Evolutionary conservation across 2,329 filamentous ascomycete genomes (phyloP).

Genomic region (Ceratocystis alfenasii): DNA sequence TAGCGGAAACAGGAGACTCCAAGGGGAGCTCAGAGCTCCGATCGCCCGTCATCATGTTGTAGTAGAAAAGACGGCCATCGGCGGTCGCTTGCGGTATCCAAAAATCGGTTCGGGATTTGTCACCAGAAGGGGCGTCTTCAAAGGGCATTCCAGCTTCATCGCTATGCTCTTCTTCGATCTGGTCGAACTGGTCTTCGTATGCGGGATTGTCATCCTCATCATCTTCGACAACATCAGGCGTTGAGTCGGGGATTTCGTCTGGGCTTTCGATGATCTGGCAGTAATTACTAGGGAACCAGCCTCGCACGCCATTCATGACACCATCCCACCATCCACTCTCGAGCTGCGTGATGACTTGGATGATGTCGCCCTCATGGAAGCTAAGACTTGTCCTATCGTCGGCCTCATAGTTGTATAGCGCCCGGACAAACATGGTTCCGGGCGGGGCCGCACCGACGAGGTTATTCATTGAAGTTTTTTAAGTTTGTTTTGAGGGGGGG

Average conservation of each 20-base stretch:
- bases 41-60: conserved; percentile 93
- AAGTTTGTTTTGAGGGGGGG: not conserved
- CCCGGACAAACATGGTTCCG: conserved; percentile 78
- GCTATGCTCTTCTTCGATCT: conserved; percentile 51
- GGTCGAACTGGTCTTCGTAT: conserved; percentile 55
- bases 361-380: conserved; percentile 93
- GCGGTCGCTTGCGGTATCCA: conserved; percentile 97
- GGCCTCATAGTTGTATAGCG: conserved; percentile 94
- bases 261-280: conserved; percentile 73
- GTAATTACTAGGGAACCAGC: conserved; percentile 99
- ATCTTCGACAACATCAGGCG: conserved; percentile 46
- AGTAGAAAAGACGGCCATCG: conserved; percentile 89
- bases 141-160: conserved; percentile 51
- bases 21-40: conserved; percentile 89
- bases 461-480: conserved; percentile 42
- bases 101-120: conserved; percentile 81
- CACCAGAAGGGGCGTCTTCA: conserved; percentile 49
- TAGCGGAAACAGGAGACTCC: conserved; percentile 69
- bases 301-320: conserved; percentile 88
- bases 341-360: conserved; percentile 94
- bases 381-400: conserved; percentile 94
- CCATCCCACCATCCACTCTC: conserved; percentile 99
- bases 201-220: conserved; percentile 53
- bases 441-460: conserved; percentile 47
- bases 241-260: conserved; percentile 56